These are phyloP conservation scores for Artomyces pyxidatus DNA, from an alignment of 768 basidiomycete genomes.

Conservation along the genomic window DNA sequence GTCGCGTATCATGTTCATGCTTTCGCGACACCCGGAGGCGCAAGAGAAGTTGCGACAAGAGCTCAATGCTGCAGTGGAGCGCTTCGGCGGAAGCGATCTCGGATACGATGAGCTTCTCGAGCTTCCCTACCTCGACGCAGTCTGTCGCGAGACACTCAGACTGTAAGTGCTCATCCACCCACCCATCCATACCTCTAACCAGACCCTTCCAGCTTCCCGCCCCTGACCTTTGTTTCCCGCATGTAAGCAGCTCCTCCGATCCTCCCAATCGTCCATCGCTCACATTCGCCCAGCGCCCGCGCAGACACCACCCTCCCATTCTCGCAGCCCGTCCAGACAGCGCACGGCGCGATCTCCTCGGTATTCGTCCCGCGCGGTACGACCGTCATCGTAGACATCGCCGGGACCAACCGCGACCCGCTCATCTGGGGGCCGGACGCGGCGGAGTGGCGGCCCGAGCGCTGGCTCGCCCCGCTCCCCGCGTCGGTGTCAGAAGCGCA, in stretches of 20 bases:
- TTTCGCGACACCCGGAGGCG: conserved; percentile 18
- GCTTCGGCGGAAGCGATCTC: conserved; percentile 11
- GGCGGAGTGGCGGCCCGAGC: neutral
- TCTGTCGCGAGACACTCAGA: conserved; percentile 18
- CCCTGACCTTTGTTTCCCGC: neutral
- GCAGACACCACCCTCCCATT: neutral
- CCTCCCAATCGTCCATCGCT: neutral
- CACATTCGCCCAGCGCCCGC: neutral
- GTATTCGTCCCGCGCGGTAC: neutral
- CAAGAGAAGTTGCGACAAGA: conserved; percentile 23
- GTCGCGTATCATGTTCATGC: conserved; percentile 20
- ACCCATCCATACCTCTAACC: neutral
- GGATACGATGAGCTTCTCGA: conserved; percentile 19
- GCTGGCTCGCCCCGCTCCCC: neutral
- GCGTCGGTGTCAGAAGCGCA: neutral
- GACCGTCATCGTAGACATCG: neutral
- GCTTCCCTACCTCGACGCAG: conserved; percentile 22
- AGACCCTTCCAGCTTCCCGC: neutral
- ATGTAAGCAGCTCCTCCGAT: neutral
- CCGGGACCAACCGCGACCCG: neutral
- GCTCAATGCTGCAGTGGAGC: conserved; percentile 10
- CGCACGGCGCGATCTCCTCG: neutral
- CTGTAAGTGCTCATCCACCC: conserved; percentile 13
- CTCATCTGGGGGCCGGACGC: conserved; percentile 1
- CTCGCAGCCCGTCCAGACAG: neutral